Conservation (phyloP, 495 filamentous ascomycete genomes). For the Chaetomidium leptoderma region DNA sequence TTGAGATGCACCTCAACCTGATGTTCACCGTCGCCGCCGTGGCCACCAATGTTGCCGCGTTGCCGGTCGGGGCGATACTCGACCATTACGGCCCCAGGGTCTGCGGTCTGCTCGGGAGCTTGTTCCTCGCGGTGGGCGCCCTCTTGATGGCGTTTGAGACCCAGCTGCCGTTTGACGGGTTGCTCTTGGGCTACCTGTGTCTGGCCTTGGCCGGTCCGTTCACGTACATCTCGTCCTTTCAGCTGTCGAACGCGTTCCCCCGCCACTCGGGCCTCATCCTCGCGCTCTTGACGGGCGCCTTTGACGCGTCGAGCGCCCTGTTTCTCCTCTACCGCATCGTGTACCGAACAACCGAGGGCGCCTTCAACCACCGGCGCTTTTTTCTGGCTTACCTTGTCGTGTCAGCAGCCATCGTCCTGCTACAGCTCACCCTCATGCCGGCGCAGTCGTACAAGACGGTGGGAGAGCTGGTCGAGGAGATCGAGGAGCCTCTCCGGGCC, state of each 20-base stretch:
- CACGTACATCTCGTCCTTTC: conserved; percentile 85
- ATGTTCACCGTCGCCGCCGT: conserved; percentile 96
- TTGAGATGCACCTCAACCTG: conserved; percentile 80
- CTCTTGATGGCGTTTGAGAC: conserved; percentile 66
- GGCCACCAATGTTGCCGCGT: conserved; percentile 69
- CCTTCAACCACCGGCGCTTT: conserved; percentile 63
- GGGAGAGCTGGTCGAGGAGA: conserved; percentile 72
- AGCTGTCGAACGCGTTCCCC: conserved; percentile 89
- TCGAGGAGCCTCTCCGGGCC: conserved; percentile 44
- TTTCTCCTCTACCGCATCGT: conserved; percentile 81
- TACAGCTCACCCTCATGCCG: conserved; percentile 75
- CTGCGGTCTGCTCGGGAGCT: conserved; percentile 65
- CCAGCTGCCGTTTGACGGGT: conserved; percentile 62
- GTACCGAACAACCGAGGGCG: conserved; percentile 57
- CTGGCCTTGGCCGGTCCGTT: conserved; percentile 84
- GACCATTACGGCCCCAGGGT: conserved; percentile 78
- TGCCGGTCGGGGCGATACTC: conserved; percentile 80
- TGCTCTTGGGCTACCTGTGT: conserved; percentile 74
- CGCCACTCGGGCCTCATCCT: conserved; percentile 79
- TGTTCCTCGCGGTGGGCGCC: conserved; percentile 65
- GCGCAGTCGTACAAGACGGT: conserved; percentile 80
- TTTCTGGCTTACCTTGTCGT: conserved; percentile 75
- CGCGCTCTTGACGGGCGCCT: conserved; percentile 80
- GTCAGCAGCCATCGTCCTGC: conserved; percentile 62
- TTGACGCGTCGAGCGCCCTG: conserved; percentile 82